These are phyloP conservation scores for Umbelopsis isabellina DNA, from an alignment of 192 early-diverging fungal species.

Conservation along the genomic window DNA sequence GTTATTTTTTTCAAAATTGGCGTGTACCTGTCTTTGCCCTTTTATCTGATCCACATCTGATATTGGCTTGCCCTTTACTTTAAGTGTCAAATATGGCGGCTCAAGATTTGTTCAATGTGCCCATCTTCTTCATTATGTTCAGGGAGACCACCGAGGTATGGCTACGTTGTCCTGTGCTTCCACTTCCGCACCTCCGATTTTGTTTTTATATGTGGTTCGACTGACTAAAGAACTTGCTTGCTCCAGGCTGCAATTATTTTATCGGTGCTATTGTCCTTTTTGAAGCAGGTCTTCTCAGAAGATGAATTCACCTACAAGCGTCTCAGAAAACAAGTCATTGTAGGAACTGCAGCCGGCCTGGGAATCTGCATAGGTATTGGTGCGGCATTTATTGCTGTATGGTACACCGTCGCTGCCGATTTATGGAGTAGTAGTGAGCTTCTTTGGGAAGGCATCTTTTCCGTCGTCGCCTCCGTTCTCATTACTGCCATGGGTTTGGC, in stretches of 20 bases:
- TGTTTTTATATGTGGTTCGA: too few species aligned
- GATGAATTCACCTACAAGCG: conserved; percentile 51
- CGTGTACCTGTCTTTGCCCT: not conserved
- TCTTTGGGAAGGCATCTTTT: conserved; percentile 86
- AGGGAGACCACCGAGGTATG: conserved; percentile 64
- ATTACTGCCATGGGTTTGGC: conserved; percentile 83
- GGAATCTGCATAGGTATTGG: conserved; percentile 72
- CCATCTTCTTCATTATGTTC: conserved; percentile 78
- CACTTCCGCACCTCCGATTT: too few species aligned
- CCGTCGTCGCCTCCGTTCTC: conserved; percentile 73
- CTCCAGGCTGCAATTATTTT: conserved; percentile 86
- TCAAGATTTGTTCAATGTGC: conserved; percentile 61
- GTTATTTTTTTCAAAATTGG: too few species aligned
- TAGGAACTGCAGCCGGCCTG: conserved; percentile 73
- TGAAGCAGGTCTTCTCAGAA: conserved; percentile 63
- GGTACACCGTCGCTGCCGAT: conserved; percentile 59
- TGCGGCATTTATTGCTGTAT: conserved; percentile 77
- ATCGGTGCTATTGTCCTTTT: conserved; percentile 82
- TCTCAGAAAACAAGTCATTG: conserved; percentile 72
- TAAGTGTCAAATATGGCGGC: conserved; percentile 25
- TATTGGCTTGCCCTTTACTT: not conserved
- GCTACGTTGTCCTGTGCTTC: not conserved
- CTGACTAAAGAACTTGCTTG: too few species aligned
- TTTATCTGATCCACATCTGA: conserved; percentile 29
- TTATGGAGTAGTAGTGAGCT: conserved; percentile 68